Evolutionary conservation across 495 filamentous ascomycete species (phyloP).

Genomic region (Rostrohypoxylon terebratum): DNA sequence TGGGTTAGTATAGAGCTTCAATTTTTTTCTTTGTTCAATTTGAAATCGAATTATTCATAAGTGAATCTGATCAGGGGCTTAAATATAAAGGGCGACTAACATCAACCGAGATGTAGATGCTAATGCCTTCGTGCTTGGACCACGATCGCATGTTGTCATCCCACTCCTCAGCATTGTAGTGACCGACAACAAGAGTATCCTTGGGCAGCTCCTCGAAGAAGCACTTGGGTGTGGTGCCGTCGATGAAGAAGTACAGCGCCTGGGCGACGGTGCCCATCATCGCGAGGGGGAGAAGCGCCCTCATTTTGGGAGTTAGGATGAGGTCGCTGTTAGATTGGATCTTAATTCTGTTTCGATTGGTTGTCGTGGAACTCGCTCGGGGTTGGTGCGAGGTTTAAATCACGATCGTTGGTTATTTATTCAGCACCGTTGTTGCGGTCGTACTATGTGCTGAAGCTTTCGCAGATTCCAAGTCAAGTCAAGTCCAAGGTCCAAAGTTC

Average conservation of each 20-base stretch:
- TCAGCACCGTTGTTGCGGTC: conserved; percentile 1
- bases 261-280: conserved; percentile 67
- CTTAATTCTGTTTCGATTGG: conserved; percentile 10
- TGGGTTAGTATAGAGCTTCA: background rate
- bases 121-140: conserved; percentile 75
- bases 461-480: conserved; percentile 19
- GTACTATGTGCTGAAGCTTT: conserved; percentile 24
- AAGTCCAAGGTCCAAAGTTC: background rate
- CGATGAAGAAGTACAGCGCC: conserved; percentile 96
- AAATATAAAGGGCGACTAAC: conserved; percentile 55
- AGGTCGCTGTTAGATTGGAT: background rate
- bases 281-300: conserved; percentile 62
- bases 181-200: conserved; percentile 94
- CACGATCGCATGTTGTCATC: conserved; percentile 73
- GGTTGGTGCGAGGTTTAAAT: conserved; percentile 5
- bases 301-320: conserved; percentile 52
- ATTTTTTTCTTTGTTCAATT: too few species aligned
- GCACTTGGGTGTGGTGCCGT: conserved; percentile 83
- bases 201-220: conserved; percentile 98
- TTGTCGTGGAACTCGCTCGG: background rate
- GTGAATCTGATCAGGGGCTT: background rate
- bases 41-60: background rate
- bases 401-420: conserved; percentile 9
- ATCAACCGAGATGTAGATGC: conserved; percentile 90
- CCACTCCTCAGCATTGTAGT: conserved; percentile 86